A percentile compares a stretch with the other conserved stretches of the same genome.
Evolutionary conservation across 768 basidiomycete genomes (phyloP).

Genomic region (Dendrothele bispora): DNA sequence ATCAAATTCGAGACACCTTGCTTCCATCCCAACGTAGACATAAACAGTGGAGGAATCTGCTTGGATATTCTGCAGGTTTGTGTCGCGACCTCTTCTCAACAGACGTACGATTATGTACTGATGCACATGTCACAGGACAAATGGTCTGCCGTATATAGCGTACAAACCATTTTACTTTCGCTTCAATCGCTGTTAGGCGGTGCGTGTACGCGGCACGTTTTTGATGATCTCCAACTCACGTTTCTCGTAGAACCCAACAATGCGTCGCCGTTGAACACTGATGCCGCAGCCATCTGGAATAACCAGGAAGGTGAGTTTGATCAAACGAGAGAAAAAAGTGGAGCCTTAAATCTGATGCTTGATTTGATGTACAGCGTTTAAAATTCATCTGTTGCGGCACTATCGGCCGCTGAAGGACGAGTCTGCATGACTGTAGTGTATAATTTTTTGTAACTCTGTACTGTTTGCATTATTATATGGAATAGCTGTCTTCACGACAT

Average conservation of each 20-base stretch:
- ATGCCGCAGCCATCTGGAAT: conserved; percentile 82
- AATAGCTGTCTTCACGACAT: too few relatives aligned
- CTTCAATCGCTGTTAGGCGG: conserved; percentile 87
- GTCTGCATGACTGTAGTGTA: too few relatives aligned
- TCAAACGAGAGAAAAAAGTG: background rate
- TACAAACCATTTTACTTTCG: conserved; percentile 86
- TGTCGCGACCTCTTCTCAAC: background rate
- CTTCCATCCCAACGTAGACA: conserved; percentile 90
- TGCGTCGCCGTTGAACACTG: conserved; percentile 84
- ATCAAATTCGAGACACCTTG: conserved; percentile 90
- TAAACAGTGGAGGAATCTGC: conserved; percentile 75
- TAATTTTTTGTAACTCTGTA: too few relatives aligned
- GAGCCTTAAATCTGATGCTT: conserved; percentile 1
- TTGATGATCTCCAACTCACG: background rate
- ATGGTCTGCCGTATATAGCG: conserved; percentile 92
- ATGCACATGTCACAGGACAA: conserved; percentile 61
- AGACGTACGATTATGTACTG: background rate
- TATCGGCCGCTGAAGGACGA: conserved; percentile 57
- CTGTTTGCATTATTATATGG: too few relatives aligned
- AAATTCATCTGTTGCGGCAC: conserved; percentile 66
- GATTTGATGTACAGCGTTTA: conserved; percentile 53
- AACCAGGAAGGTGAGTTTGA: conserved; percentile 61
- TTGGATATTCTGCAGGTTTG: conserved; percentile 83
- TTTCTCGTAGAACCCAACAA: conserved; percentile 79
- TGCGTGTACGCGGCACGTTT: conserved; percentile 34